Evolutionary conservation across 2,329 filamentous ascomycete genomes (phyloP).

Genomic region (Ceratocystis cacaofunesta): DNA sequence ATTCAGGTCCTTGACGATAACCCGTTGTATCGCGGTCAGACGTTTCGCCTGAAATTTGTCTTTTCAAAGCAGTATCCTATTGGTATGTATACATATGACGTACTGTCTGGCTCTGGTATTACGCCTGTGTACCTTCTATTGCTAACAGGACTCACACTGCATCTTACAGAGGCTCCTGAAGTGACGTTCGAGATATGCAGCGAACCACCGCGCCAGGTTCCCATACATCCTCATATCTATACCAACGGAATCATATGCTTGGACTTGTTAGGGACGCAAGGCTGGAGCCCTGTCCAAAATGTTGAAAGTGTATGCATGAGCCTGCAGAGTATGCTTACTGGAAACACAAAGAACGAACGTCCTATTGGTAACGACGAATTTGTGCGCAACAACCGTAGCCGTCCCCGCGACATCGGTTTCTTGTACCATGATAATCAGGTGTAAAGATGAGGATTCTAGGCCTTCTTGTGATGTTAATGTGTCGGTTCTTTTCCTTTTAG

Average conservation of each 20-base stretch:
- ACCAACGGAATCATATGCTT: conserved; percentile 98
- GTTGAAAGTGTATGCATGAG: conserved; percentile 96
- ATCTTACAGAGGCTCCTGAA: conserved; percentile 66
- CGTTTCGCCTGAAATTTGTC: conserved; percentile 72
- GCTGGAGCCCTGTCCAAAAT: conserved; percentile 94
- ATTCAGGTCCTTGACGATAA: conserved; percentile 82
- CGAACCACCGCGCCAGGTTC: conserved; percentile 46
- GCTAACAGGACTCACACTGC: background rate
- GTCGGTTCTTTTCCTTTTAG: background rate
- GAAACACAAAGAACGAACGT: conserved; percentile 80
- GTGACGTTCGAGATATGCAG: conserved; percentile 65
- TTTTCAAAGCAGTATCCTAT: conserved; percentile 83
- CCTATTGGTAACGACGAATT: conserved; percentile 86
- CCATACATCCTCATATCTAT: conserved; percentile 95
- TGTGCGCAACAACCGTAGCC: conserved; percentile 59
- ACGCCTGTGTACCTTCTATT: background rate
- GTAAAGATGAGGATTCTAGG: conserved; percentile 23
- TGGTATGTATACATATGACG: conserved; percentile 36
- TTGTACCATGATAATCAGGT: conserved; percentile 84
- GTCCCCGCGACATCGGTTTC: conserved; percentile 82
- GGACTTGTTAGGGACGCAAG: conserved; percentile 71
- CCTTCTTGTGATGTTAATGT: background rate
- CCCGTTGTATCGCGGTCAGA: conserved; percentile 68
- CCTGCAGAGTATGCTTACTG: conserved; percentile 94
- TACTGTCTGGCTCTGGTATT: background rate